Base-by-base conservation (phyloP, 163 green algal genomes). In the Dunaliella salina region DNA sequence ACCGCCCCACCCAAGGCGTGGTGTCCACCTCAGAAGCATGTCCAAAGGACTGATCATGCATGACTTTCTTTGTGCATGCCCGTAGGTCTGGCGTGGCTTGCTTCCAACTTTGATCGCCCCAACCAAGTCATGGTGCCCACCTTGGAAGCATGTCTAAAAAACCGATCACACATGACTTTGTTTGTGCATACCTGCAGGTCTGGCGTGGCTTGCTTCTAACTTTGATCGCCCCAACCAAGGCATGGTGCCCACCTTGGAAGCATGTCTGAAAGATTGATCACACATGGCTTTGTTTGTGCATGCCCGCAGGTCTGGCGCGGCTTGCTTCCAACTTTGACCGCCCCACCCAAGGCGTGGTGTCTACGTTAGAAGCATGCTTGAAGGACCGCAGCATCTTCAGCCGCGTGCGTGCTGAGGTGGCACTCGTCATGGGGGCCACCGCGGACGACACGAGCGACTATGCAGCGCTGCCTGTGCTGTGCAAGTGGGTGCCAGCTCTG, bases 321-420 rank as follows among this genome's bases (percentile, higher is more conserved):
- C 71, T 80, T 24, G 32, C n/a, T 22, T 33, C 26, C 22, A 81
- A 33, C 20, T 50, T 79, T 50, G 82, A 86, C 34, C 34, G 50
- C 20, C 50, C 25, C 34, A 35, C 30, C 1, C 30, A 85, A 22
- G 82, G 82, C n/a, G 82, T 59, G n/a, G 32, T 86, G 25, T 86
- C 82, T 12, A 59, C 82, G 1, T 59, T 86, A 4, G 82, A 33
- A 12, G n/a, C 82, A 35, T 86, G 82, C 46, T 50, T 86, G 29
- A 40, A 40, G 20, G 71, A 86, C 82, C 67, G 29, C n/a, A 34
- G 81, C 25, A 83, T 69, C 33, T 86, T 79, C 84, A 84, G 84
- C 84, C 35, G 84, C 35, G 82, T 90, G n/a, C 57, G 87, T 15
- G 35, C 85, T 15, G 87, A 90, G 85, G 87, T 85, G 63, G 85